A percentile compares a stretch with the other conserved stretches of the same genome.
Conservation (phyloP, 2,329 filamentous ascomycete genomes). For the Phaeosphaeria sp. region DNA sequence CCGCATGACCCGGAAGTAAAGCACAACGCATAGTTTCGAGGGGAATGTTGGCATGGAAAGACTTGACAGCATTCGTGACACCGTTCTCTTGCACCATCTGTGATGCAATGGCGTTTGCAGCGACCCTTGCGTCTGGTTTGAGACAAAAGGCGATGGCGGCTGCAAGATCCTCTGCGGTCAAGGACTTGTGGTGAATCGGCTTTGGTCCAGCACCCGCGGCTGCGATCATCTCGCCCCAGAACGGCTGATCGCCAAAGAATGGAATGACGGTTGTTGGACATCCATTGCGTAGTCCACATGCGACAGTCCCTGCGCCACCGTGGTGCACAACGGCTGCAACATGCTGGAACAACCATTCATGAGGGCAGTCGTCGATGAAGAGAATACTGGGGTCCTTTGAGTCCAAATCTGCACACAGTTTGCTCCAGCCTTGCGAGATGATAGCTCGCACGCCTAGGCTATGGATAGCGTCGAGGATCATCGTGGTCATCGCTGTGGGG, state of each 20-base stretch:
- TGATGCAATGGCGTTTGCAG: conserved; percentile 14
- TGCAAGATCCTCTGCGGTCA: conserved; percentile 21
- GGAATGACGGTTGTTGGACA: conserved; percentile 81
- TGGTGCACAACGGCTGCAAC: conserved; percentile 84
- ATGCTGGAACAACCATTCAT: conserved; percentile 84
- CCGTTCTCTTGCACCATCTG: neutral
- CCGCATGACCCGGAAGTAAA: neutral
- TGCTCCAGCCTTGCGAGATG: conserved; percentile 56
- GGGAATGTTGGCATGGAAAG: neutral
- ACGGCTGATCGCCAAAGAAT: conserved; percentile 62
- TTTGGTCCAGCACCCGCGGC: conserved; percentile 35
- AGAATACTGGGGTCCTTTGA: conserved; percentile 46
- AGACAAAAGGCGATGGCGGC: conserved; percentile 32
- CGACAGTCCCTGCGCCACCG: conserved; percentile 85
- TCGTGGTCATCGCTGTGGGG: conserved; percentile 52
- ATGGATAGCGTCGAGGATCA: conserved; percentile 56
- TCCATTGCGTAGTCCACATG: conserved; percentile 77
- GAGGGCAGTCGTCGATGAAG: conserved; percentile 73
- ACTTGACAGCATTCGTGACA: neutral
- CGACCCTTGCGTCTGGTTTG: conserved; percentile 14
- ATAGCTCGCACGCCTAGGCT: conserved; percentile 52
- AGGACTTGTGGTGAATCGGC: conserved; percentile 28
- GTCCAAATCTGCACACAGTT: conserved; percentile 15
- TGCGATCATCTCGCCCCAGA: conserved; percentile 25
- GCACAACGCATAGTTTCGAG: neutral